phyloP scores from a whole-genome alignment of 768 basidiomycete genomes.

The Punctularia strigosozonata region DNA sequence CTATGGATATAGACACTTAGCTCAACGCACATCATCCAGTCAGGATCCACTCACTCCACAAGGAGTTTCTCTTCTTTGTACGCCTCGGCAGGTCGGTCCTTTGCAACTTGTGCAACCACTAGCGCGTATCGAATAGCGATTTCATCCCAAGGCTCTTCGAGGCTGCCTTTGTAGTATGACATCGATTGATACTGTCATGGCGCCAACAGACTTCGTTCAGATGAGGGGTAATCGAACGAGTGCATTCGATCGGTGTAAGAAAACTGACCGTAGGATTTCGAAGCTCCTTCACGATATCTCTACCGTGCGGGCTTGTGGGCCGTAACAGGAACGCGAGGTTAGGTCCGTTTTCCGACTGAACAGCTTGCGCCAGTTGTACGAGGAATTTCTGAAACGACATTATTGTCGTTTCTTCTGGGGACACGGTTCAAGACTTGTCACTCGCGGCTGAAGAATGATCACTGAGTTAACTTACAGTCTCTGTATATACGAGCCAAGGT shows the following conservation, averaged over 20 bases:
- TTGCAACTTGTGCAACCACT: constrained; percentile 58
- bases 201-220: neutral
- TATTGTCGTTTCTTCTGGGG: too few relatives aligned
- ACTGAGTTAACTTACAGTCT: too few relatives aligned
- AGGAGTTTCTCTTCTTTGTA: constrained; percentile 73
- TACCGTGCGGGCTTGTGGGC: constrained; percentile 67
- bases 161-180: constrained; percentile 43
- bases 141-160: constrained; percentile 76
- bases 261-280: constrained; percentile 38
- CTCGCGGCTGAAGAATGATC: too few relatives aligned
- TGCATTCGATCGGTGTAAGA: too few relatives aligned
- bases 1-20: too few relatives aligned
- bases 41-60: constrained; percentile 48
- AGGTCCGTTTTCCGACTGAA: constrained; percentile 52
- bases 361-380: constrained; percentile 46
- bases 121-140: constrained; percentile 76
- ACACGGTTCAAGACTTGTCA: too few relatives aligned
- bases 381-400: too few relatives aligned
- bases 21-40: too few relatives aligned
- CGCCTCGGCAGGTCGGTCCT: constrained; percentile 55
- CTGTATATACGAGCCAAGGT: too few relatives aligned
- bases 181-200: constrained; percentile 18
- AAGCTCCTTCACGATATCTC: constrained; percentile 63
- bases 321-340: constrained; percentile 65
- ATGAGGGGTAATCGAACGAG: neutral